Evolutionary conservation across 2,329 filamentous ascomycete species (phyloP), one percentile per base, ranked within the genome.

Genomic region (Claviceps digitariae): DNA sequence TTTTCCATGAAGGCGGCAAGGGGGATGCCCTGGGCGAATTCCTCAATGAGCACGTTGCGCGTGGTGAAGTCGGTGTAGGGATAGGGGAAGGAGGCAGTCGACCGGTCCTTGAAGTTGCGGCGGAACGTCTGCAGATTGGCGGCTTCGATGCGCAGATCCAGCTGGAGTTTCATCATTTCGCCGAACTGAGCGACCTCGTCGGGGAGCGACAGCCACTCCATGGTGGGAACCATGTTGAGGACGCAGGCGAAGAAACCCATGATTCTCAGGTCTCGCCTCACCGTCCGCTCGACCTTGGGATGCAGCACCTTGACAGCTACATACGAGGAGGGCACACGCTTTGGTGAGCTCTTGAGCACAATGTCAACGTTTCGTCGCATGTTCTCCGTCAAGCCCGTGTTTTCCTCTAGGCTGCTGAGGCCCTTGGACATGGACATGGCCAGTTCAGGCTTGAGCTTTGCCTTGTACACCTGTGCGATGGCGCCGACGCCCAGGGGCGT

Each of bases 91-190:
- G 87, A 95, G n/a, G 90, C 90, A 0, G 91, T 96, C 2, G 86
- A 86, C 46, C 93, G 81, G 55, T 89, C 79, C 61, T 85, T 87
- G 74, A 98, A 98, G 65, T 96, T 88, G 61, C 85, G 84, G 51
- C 93, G 83, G 74, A 98, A 97, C 15, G 84, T 82, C 23, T 84
- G 83, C 3, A 98, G 74, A 62, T 98, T 98, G 40, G 90, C 86
- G 1, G 90, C 86, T 68, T 98, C 93, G 56, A 97, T 97, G 51
- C 93, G 85, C 38, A 98, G 76, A 68, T 98, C 93, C 2, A 98
- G 76, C 66, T 98, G 93, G n/a, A 97, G 74, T 62, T 85, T 85
- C 93, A 98, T 98, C 93, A 98, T 98, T 65, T 94, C 87, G 25
- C 90, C 91, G 64, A 98, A 98, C 63, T 97, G 90, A 15, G 77